These are phyloP conservation scores for Claviceps sp. DNA, from an alignment of 2,329 filamentous ascomycete genomes.

Conservation along the genomic window DNA sequence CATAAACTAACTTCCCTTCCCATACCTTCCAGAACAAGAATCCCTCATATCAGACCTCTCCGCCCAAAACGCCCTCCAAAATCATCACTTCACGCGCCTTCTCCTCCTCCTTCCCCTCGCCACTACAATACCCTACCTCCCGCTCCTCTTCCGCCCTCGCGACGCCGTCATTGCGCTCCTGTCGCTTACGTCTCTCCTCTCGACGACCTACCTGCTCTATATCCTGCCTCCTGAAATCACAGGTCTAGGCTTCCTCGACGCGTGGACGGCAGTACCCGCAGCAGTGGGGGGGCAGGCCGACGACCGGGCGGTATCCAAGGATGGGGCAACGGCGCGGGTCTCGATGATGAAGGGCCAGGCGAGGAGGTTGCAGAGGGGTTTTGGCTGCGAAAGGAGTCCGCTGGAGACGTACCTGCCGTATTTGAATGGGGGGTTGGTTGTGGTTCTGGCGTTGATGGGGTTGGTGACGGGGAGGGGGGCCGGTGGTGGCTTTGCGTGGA, in stretches of 20 bases:
- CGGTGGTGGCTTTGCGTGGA: constrained; percentile 21
- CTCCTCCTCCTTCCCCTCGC: constrained; percentile 49
- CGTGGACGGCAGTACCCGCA: constrained; percentile 16
- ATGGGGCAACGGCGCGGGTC: background rate
- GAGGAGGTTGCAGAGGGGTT: constrained; percentile 8
- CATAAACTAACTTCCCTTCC: background rate
- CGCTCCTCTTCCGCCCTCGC: constrained; percentile 19
- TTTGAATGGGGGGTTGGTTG: constrained; percentile 45
- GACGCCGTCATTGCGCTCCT: constrained; percentile 37
- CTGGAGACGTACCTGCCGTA: constrained; percentile 45
- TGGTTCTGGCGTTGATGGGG: constrained; percentile 35
- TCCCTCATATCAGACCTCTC: constrained; percentile 42
- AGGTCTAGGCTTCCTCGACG: constrained; percentile 37
- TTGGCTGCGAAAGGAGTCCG: constrained; percentile 23
- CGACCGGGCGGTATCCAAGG: too few species aligned
- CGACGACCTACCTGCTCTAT: constrained; percentile 48
- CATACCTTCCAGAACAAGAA: constrained; percentile 44
- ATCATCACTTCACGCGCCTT: constrained; percentile 41
- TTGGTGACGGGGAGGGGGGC: constrained; percentile 20
- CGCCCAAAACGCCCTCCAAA: constrained; percentile 40
- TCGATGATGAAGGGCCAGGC: background rate
- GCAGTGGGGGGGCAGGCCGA: constrained; percentile 8
- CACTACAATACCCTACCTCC: constrained; percentile 39
- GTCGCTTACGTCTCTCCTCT: constrained; percentile 47
- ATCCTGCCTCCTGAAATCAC: constrained; percentile 40